phyloP scores from a whole-genome alignment of 2,329 filamentous ascomycete genomes.

The Chrysosporium queenslandicum region DNA sequence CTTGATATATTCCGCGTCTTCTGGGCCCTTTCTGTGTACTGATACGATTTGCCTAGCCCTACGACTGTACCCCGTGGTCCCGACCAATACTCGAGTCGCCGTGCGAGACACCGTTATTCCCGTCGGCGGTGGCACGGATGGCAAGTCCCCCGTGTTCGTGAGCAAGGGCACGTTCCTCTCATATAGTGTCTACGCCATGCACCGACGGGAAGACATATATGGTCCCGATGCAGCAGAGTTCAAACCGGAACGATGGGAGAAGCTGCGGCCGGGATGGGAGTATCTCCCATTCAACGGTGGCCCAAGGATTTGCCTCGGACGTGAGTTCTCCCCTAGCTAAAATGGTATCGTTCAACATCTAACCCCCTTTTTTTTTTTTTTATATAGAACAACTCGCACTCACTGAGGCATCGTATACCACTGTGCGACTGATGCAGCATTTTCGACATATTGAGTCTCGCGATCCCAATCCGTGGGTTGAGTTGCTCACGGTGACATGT shows the following conservation, averaged over 20 bases:
- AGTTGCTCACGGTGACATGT: slow-evolving; percentile 22
- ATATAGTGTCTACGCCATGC: slow-evolving; percentile 46
- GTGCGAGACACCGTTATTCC: slow-evolving; percentile 66
- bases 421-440: slow-evolving; percentile 31
- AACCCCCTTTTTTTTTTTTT: slow-evolving; percentile 5
- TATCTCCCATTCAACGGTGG: slow-evolving; percentile 70
- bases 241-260: slow-evolving; percentile 57
- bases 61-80: slow-evolving; percentile 66
- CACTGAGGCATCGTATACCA: slow-evolving; percentile 34
- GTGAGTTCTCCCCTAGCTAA: slow-evolving; percentile 7
- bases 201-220: slow-evolving; percentile 42
- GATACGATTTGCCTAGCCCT: slow-evolving; percentile 44
- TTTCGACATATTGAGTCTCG: slow-evolving; percentile 31
- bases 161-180: slow-evolving; percentile 40
- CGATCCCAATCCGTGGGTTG: slow-evolving; percentile 23
- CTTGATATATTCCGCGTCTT: too few species aligned
- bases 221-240: slow-evolving; percentile 25
- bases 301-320: slow-evolving; percentile 63
- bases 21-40: too few species aligned
- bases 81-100: slow-evolving; percentile 65
- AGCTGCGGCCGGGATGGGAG: slow-evolving; percentile 57
- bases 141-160: slow-evolving; percentile 37
- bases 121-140: slow-evolving; percentile 47
- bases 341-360: too few species aligned
- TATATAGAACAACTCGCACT: slow-evolving; percentile 37